Evolutionary conservation across 108 stramenopile genomes (phyloP).

Genomic region (Nitzschia sp.): DNA sequence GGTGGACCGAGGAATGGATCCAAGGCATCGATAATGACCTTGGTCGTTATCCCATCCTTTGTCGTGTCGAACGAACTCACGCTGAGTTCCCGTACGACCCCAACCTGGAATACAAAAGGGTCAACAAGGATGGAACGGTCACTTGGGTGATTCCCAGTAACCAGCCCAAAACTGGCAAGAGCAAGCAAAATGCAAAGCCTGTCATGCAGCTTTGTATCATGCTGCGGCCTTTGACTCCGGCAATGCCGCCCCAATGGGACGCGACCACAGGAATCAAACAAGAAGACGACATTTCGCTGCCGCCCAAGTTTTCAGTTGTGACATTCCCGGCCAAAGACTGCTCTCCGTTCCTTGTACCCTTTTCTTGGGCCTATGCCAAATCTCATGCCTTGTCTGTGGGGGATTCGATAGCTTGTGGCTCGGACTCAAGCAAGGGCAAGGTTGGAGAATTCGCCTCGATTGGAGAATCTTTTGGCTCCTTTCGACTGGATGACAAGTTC

Average conservation of each 20-base stretch:
- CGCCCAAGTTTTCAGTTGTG: conserved; percentile 45
- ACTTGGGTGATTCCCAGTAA: conserved; percentile 3
- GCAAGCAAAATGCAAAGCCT: background rate
- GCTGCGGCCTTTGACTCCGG: conserved; percentile 45
- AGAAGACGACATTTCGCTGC: conserved; percentile 5
- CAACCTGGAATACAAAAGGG: conserved; percentile 22
- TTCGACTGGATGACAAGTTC: conserved; percentile 30
- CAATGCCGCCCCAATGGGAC: conserved; percentile 27
- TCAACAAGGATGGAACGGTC: conserved; percentile 16
- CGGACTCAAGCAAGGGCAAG: conserved; percentile 9
- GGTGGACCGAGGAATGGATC: conserved; percentile 56
- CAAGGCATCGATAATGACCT: conserved; percentile 6
- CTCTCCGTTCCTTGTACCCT: conserved; percentile 52
- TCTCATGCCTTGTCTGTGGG: conserved; percentile 25
- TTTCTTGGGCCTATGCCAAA: conserved; percentile 46
- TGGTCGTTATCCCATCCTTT: conserved; percentile 51
- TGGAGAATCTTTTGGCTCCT: conserved; percentile 2
- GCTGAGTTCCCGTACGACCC: conserved; percentile 63
- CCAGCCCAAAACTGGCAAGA: conserved; percentile 2
- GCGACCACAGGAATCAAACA: background rate
- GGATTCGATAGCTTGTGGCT: conserved; percentile 31
- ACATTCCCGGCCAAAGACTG: conserved; percentile 33
- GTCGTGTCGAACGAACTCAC: conserved; percentile 49
- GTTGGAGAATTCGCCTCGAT: background rate
- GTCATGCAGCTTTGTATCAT: conserved; percentile 32